Evolutionary conservation across 495 filamentous ascomycete species (phyloP).

Genomic region (Annulohypoxylon nitens): DNA sequence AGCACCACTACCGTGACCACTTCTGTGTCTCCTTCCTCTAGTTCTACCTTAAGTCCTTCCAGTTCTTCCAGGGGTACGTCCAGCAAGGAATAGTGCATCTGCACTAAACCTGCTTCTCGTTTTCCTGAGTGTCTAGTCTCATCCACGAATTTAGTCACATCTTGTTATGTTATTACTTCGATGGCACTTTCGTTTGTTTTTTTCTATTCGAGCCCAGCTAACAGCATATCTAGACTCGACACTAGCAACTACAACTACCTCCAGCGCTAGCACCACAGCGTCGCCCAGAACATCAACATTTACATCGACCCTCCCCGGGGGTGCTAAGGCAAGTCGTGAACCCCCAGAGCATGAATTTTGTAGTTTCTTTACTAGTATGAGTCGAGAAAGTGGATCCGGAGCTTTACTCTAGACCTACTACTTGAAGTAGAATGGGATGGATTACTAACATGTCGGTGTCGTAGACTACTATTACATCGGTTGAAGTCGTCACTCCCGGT

Average conservation of each 20-base stretch:
- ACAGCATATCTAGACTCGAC: slow-evolving; percentile 35
- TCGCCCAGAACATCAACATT: slow-evolving; percentile 49
- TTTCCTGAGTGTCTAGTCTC: slow-evolving; percentile 6
- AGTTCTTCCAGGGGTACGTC: slow-evolving; percentile 29
- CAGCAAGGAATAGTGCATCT: slow-evolving; percentile 22
- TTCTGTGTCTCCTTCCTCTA: slow-evolving; percentile 32
- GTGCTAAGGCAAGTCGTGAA: slow-evolving; percentile 48
- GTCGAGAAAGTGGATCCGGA: no score
- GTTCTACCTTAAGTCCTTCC: background rate
- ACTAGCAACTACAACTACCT: slow-evolving; percentile 35
- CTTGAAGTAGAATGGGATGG: background rate
- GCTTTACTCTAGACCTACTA: background rate
- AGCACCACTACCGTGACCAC: slow-evolving; percentile 17
- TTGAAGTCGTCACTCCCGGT: slow-evolving; percentile 46
- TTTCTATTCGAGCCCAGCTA: slow-evolving; percentile 5
- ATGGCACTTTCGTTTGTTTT: background rate
- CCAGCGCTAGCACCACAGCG: slow-evolving; percentile 30
- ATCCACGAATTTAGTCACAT: background rate
- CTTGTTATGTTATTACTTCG: background rate
- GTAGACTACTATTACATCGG: slow-evolving; percentile 48
- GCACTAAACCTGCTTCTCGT: slow-evolving; percentile 22
- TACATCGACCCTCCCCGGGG: slow-evolving; percentile 56
- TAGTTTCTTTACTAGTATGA: background rate
- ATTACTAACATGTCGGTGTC: slow-evolving; percentile 12
- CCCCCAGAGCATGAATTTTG: slow-evolving; percentile 24